Conservation (phyloP, 2,329 filamentous ascomycete species). For the Cladophialophora yegresii region DNA sequence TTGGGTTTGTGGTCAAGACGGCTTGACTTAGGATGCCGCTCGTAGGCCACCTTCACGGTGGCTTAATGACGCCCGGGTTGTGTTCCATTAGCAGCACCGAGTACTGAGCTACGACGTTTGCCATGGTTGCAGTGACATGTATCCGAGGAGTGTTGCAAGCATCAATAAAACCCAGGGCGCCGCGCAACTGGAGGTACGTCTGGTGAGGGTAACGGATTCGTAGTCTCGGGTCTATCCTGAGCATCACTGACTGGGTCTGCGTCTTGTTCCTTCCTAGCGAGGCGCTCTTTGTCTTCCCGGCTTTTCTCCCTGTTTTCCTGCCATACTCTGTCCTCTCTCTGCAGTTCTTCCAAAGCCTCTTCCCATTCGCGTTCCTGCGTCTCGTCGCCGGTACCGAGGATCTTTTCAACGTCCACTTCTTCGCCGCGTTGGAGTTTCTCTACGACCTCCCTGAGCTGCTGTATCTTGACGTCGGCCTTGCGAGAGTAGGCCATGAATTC, state of each 20-base stretch:
- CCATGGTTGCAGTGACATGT: background rate
- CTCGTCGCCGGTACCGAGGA: constrained; percentile 75
- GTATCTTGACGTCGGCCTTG: constrained; percentile 76
- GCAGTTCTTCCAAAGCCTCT: constrained; percentile 49
- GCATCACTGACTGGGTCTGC: constrained; percentile 32
- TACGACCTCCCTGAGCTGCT: constrained; percentile 67
- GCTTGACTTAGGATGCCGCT: background rate
- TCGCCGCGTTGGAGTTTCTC: constrained; percentile 51
- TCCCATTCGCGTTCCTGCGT: constrained; percentile 83
- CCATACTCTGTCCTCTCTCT: constrained; percentile 36
- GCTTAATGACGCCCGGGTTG: background rate
- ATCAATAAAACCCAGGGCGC: constrained; percentile 33
- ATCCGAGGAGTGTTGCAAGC: background rate
- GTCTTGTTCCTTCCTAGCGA: constrained; percentile 31
- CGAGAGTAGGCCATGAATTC: constrained; percentile 72
- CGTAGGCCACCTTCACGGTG: background rate
- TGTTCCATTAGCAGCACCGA: background rate
- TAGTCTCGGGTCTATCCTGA: constrained; percentile 10
- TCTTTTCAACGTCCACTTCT: constrained; percentile 79
- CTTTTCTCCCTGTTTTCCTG: constrained; percentile 30
- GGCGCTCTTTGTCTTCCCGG: constrained; percentile 30
- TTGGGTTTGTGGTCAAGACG: constrained; percentile 22
- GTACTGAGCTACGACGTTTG: background rate
- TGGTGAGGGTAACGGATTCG: background rate
- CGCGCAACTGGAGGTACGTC: constrained; percentile 5